These are phyloP conservation scores for Bolboschoenus planiculmis DNA, from an alignment of 176 grass and related monocot genomes.

Conservation along the genomic window DNA sequence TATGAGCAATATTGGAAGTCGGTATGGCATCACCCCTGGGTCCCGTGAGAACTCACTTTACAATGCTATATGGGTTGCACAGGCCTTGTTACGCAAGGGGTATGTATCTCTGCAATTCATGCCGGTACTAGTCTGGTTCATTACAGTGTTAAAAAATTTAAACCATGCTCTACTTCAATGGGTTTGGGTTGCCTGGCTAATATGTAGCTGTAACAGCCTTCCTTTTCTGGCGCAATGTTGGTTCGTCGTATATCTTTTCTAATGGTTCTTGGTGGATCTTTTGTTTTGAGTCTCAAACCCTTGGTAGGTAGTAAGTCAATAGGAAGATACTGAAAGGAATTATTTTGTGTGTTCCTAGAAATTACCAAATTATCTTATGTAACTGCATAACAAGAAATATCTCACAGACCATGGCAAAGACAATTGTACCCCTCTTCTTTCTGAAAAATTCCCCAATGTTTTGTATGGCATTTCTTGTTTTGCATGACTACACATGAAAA, in stretches of 20 bases:
- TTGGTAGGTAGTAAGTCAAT: not conserved
- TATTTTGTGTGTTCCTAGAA: not conserved
- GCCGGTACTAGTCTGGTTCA: conserved; percentile 3
- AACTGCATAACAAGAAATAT: not conserved
- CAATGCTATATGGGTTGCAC: conserved; percentile 93
- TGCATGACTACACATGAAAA: not conserved
- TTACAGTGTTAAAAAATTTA: not conserved
- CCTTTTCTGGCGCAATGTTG: not conserved
- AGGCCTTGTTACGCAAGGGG: conserved; percentile 89
- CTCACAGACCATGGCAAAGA: not conserved
- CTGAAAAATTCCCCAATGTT: not conserved
- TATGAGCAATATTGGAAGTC: conserved; percentile 73
- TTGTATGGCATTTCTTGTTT: not conserved
- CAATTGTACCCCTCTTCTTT: not conserved
- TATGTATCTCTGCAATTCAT: conserved; percentile 10
- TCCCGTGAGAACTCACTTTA: conserved; percentile 85
- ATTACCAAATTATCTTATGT: not conserved
- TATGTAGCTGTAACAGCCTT: not conserved
- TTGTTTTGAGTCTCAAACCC: not conserved
- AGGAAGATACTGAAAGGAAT: not conserved
- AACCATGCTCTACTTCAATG: not conserved
- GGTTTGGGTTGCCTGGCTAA: not conserved
- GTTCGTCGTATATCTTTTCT: not conserved
- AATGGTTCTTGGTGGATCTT: not conserved
- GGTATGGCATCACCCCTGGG: conserved; percentile 68